Percentiles rank a stretch among this genome's conserved stretches.
phyloP scores from a whole-genome alignment of 768 basidiomycete species.

The Mycena epipterygia region DNA sequence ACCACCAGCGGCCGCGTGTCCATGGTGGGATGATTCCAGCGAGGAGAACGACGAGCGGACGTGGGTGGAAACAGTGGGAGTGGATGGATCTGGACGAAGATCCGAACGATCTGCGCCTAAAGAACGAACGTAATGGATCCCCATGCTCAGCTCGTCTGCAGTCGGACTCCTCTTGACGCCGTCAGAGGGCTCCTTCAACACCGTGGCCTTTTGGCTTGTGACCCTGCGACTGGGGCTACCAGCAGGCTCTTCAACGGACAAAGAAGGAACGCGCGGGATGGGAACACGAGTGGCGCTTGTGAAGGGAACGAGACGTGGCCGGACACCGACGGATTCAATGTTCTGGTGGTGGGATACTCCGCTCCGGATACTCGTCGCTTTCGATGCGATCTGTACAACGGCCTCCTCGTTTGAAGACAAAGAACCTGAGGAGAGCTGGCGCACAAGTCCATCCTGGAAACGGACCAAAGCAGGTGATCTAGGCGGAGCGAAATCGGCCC shows the following conservation, averaged over 20 bases:
- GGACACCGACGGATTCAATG: constrained; percentile 47
- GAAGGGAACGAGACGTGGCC: constrained; percentile 80
- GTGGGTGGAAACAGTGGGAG: constrained; percentile 54
- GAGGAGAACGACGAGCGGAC: constrained; percentile 73
- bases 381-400: constrained; percentile 61
- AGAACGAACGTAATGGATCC: constrained; percentile 78
- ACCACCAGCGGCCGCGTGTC: constrained; percentile 49
- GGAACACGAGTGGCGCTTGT: constrained; percentile 78
- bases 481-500: constrained; percentile 79
- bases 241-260: constrained; percentile 42
- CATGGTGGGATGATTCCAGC: constrained; percentile 69
- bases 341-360: constrained; percentile 54
- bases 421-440: constrained; percentile 53
- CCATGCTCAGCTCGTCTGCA: constrained; percentile 76
- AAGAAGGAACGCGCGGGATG: constrained; percentile 62
- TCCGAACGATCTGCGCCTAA: constrained; percentile 66
- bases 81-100: constrained; percentile 43
- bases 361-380: constrained; percentile 67
- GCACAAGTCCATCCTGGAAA: constrained; percentile 52
- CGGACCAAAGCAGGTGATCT: constrained; percentile 60
- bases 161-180: constrained; percentile 55
- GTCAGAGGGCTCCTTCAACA: constrained; percentile 55
- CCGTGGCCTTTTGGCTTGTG: constrained; percentile 75
- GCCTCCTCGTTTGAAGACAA: constrained; percentile 56
- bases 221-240: constrained; percentile 56